Evolutionary conservation across 192 early-diverging fungal genomes (phyloP).

Genomic region (Allomyces javanicus): DNA sequence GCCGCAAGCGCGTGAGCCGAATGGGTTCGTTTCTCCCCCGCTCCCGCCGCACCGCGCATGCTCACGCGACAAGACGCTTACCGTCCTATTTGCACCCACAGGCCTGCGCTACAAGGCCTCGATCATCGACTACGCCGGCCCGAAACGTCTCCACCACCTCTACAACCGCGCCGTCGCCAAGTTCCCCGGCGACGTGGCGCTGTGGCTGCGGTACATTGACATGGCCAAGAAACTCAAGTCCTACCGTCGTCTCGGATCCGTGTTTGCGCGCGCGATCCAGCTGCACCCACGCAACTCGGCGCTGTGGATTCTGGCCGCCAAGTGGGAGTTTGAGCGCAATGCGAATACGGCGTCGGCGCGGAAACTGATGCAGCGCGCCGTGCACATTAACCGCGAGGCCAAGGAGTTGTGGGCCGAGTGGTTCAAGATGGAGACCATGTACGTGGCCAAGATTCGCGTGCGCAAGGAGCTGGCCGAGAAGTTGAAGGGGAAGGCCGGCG

Average conservation of each 20-base stretch:
- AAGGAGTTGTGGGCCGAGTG: constrained; percentile 77
- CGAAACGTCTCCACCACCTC: constrained; percentile 51
- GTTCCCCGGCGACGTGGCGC: constrained; percentile 50
- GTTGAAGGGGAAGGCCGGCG: background rate
- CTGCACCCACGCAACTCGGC: constrained; percentile 58
- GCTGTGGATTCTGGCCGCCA: constrained; percentile 83
- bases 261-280: constrained; percentile 69
- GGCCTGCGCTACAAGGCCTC: constrained; percentile 17
- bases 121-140: constrained; percentile 55
- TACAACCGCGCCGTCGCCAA: constrained; percentile 58
- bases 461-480: constrained; percentile 59
- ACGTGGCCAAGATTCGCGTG: constrained; percentile 64
- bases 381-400: constrained; percentile 58
- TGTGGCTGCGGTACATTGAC: constrained; percentile 89
- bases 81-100: constrained; percentile 7
- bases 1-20: constrained; percentile 54
- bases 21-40: constrained; percentile 10
- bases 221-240: constrained; percentile 38
- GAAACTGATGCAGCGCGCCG: constrained; percentile 56
- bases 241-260: constrained; percentile 39
- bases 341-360: constrained; percentile 60
- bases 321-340: constrained; percentile 73
- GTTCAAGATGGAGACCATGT: constrained; percentile 77
- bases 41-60: background rate
- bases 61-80: background rate